phyloP scores from a whole-genome alignment of 164 flowering plant genomes.

The Euptelea pleiosperma region DNA sequence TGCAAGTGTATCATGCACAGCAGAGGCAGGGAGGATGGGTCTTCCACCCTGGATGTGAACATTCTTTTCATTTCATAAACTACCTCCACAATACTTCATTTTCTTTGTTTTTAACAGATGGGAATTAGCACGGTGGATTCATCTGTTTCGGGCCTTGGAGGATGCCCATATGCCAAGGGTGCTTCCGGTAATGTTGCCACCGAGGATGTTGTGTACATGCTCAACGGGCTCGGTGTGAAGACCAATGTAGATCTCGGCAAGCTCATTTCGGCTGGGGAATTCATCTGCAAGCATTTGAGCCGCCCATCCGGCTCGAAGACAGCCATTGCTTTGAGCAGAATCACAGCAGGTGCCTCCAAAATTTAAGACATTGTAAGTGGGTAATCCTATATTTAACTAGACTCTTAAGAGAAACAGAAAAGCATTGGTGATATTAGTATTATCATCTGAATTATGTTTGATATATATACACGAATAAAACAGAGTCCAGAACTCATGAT shows the following conservation, averaged over 20 bases:
- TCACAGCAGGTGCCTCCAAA: conserved; percentile 61
- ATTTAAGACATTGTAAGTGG: conserved; percentile 24
- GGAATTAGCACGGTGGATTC: conserved; percentile 86
- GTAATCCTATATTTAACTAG: background rate
- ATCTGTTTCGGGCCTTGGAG: conserved; percentile 91
- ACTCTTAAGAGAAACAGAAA: background rate
- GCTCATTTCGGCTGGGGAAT: conserved; percentile 81
- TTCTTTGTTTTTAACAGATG: conserved; percentile 55
- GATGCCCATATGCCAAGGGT: conserved; percentile 98
- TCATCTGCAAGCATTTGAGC: conserved; percentile 71
- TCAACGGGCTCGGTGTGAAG: conserved; percentile 77
- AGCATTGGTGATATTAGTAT: background rate
- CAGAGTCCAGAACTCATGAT: background rate
- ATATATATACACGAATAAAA: background rate
- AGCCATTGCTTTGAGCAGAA: conserved; percentile 67
- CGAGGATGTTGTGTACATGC: conserved; percentile 96
- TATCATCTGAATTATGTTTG: background rate
- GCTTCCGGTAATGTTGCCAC: conserved; percentile 99
- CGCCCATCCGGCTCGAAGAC: conserved; percentile 83
- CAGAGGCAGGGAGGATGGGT: no score
- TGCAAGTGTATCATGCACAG: no score
- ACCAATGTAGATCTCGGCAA: conserved; percentile 83
- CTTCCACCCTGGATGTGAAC: no score
- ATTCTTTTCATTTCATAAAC: background rate
- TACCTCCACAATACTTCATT: no score